Conservation (phyloP, 768 basidiomycete genomes). For the Suillus ampliporus region DNA sequence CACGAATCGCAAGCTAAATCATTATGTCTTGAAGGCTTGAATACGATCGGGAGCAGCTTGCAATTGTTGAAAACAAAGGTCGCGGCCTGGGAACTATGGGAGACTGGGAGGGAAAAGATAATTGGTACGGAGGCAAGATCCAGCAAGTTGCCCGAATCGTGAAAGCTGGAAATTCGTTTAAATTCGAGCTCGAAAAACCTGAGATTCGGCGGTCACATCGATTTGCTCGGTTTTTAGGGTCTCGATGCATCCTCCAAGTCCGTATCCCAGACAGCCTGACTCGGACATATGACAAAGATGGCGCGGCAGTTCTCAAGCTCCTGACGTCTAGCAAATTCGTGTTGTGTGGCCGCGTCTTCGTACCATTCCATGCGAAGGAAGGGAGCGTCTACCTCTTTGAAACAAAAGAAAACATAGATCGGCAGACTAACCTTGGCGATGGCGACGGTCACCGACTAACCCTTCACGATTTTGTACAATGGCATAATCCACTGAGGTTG, state of each 20-base stretch:
- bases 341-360: constrained; percentile 66
- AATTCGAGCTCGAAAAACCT: constrained; percentile 57
- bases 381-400: constrained; percentile 65
- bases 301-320: constrained; percentile 26
- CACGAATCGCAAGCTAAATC: neutral
- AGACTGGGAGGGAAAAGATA: constrained; percentile 48
- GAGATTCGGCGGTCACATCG: constrained; percentile 66
- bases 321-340: constrained; percentile 57
- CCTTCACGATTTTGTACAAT: constrained; percentile 56
- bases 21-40: constrained; percentile 41
- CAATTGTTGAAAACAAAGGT: constrained; percentile 55
- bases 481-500: constrained; percentile 64
- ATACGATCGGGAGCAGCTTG: constrained; percentile 70
- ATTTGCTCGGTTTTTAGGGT: constrained; percentile 69
- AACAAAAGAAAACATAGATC: constrained; percentile 52
- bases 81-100: constrained; percentile 72
- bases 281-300: constrained; percentile 35
- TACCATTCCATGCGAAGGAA: constrained; percentile 71
- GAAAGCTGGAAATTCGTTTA: constrained; percentile 27
- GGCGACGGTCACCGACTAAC: constrained; percentile 58
- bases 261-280: constrained; percentile 47
- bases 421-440: constrained; percentile 37
- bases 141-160: constrained; percentile 59
- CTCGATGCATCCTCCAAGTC: constrained; percentile 65
- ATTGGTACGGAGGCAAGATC: constrained; percentile 75